Base-by-base conservation (phyloP, 1,284 basidiomycete species). In the Ustilago lituana region DNA sequence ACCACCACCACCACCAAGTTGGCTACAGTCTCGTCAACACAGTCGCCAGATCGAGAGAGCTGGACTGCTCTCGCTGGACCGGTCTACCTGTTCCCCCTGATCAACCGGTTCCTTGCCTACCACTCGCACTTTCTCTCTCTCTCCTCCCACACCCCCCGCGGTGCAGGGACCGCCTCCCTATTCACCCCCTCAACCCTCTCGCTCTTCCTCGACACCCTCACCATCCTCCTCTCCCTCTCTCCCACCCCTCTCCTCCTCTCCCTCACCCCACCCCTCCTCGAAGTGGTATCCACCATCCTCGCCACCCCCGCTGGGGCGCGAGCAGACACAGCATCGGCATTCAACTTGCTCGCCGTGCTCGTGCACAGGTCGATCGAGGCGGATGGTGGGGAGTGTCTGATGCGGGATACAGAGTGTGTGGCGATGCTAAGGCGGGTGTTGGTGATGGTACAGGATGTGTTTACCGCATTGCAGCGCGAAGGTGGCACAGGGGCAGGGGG, bases 21-120 rank as follows among this genome's bases (percentile, higher is more conserved):
- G 9, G 11, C 24, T 36, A 20, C 40, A 3, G 14, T 9, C 11
- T 10, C n/a, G 10, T 7, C 23, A 10, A 9, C 1, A 15, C 23
- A 14, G 20, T 7, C 15, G 11, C n/a, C 9, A 6, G 22, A 12
- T 9, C 12, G 15, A 33, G 41, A 40, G 7, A 35, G 23, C 46
- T 61, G 56, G 22, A 45, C 17, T n/a, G 71, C 45, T 0, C 32
- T 77, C n/a, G 41, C 76, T 55, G 56, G 77, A 41, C 45, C 71
- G 11, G 57, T 59, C 39, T 82, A 84, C 75, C 87, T 96, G 49
- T 87, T 90, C 52, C 95, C 95, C 0, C 84, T 97, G 27, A 87
- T 97, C 80, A 91, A 93, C 74, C 88, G 90, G 8, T 95, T 97
- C 83, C 95, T 93, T 91, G 53, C 57, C 9, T 64, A 74, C 39